Conservation (phyloP, 1,284 basidiomycete species). For the Leccinum subfulvum region DNA sequence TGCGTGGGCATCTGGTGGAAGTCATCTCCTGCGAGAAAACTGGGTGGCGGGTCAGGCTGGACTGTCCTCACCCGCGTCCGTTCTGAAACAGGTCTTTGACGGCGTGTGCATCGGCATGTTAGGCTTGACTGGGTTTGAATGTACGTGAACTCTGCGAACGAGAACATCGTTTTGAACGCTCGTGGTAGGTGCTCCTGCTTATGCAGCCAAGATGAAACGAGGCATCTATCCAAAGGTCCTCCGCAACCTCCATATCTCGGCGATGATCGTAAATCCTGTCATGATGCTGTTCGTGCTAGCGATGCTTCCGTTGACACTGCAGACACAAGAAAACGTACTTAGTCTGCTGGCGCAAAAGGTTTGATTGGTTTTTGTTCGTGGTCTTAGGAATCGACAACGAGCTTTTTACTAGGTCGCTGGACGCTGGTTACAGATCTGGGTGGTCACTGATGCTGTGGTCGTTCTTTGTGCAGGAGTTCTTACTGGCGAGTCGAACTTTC, state of each 20-base stretch:
- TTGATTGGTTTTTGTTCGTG: slow-evolving; percentile 8
- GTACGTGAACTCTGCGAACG: slow-evolving; percentile 35
- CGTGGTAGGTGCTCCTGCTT: slow-evolving; percentile 56
- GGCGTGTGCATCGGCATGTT: slow-evolving; percentile 69
- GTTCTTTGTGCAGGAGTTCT: slow-evolving; percentile 71
- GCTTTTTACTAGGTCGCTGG: slow-evolving; percentile 44
- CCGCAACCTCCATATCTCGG: slow-evolving; percentile 61
- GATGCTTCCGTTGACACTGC: slow-evolving; percentile 53
- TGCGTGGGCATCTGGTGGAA: slow-evolving; percentile 53
- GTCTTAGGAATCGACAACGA: neutral
- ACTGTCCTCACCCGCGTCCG: slow-evolving; percentile 27
- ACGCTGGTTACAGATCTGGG: slow-evolving; percentile 58
- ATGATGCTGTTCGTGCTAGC: slow-evolving; percentile 61
- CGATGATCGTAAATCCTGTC: slow-evolving; percentile 50
- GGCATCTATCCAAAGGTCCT: slow-evolving; percentile 56
- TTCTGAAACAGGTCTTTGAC: slow-evolving; percentile 52
- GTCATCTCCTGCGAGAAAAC: slow-evolving; percentile 48
- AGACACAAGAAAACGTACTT: slow-evolving; percentile 54
- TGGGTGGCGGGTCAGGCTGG: slow-evolving; percentile 45
- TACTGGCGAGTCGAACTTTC: slow-evolving; percentile 42
- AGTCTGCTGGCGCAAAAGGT: slow-evolving; percentile 58
- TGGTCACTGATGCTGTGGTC: slow-evolving; percentile 62
- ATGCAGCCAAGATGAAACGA: slow-evolving; percentile 56
- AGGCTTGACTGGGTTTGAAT: slow-evolving; percentile 69
- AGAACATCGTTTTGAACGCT: neutral